Evolutionary conservation across 371 early-diverging fungal species (phyloP).

Genomic region (Lichtheimia ornata): DNA sequence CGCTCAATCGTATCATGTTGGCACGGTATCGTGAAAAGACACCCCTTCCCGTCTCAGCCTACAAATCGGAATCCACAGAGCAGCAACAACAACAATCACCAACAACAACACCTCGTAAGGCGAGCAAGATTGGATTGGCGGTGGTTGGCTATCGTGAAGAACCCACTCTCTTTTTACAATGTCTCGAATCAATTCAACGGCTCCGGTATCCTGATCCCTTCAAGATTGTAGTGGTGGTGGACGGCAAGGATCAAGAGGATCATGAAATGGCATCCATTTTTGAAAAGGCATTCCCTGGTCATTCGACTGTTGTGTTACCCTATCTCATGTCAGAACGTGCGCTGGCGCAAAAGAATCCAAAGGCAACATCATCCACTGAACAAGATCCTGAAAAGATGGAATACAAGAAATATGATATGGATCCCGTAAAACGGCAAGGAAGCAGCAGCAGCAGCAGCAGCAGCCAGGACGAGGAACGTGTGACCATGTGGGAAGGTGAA

Average conservation of each 20-base stretch:
- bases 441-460: constrained; percentile 4
- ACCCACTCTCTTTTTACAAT: constrained; percentile 52
- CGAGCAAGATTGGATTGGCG: constrained; percentile 42
- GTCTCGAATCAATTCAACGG: constrained; percentile 54
- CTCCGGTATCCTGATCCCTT: constrained; percentile 57
- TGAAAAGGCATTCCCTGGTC: constrained; percentile 52
- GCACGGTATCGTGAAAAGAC: constrained; percentile 14
- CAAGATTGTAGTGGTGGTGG: constrained; percentile 59
- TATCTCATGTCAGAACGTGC: constrained; percentile 40
- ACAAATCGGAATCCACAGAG: constrained; percentile 1
- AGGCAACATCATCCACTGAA: background rate
- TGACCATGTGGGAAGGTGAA: background rate
- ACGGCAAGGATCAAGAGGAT: constrained; percentile 61
- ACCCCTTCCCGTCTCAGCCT: constrained; percentile 3
- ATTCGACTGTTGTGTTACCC: constrained; percentile 45
- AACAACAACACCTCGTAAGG: constrained; percentile 13
- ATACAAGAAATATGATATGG: background rate
- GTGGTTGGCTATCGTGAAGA: constrained; percentile 71
- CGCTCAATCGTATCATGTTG: constrained; percentile 36
- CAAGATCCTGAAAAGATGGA: background rate
- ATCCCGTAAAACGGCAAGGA: background rate
- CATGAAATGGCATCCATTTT: constrained; percentile 64
- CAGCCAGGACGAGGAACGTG: background rate
- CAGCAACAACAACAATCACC: constrained; percentile 6
- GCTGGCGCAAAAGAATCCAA: too few relatives aligned